A percentile compares a stretch with the other conserved stretches of the same genome.
These are phyloP conservation scores for Aspergillus versicolor DNA, from an alignment of 2,329 filamentous ascomycete genomes.

Conservation along the genomic window DNA sequence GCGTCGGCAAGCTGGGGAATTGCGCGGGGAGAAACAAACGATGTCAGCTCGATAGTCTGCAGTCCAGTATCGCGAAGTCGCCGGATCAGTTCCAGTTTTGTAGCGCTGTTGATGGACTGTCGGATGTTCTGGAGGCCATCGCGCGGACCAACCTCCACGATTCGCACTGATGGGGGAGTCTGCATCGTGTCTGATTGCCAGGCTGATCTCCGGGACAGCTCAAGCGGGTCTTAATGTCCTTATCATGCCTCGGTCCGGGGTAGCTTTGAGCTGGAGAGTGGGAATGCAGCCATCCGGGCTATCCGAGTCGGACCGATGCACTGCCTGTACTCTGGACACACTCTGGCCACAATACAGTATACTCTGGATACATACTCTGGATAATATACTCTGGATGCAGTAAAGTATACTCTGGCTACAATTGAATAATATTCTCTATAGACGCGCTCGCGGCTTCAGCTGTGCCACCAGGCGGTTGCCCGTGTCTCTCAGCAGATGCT, in stretches of 20 bases:
- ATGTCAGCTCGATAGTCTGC: slow-evolving; percentile 73
- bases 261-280: neutral
- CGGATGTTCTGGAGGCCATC: slow-evolving; percentile 89
- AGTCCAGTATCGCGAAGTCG: slow-evolving; percentile 68
- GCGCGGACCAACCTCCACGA: slow-evolving; percentile 80
- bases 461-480: slow-evolving; percentile 22
- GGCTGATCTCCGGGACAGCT: neutral
- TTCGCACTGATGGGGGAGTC: slow-evolving; percentile 42
- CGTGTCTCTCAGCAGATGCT: slow-evolving; percentile 53
- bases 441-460: neutral
- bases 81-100: slow-evolving; percentile 75
- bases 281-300: neutral
- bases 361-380: too few species aligned
- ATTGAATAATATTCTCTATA: neutral
- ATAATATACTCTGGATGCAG: too few species aligned
- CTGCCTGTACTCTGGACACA: neutral
- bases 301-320: slow-evolving; percentile 1
- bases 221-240: neutral
- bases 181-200: neutral
- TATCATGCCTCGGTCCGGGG: neutral
- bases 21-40: slow-evolving; percentile 81
- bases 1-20: slow-evolving; percentile 67
- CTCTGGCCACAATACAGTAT: too few species aligned
- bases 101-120: slow-evolving; percentile 65
- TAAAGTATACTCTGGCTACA: neutral